phyloP scores from a whole-genome alignment of 371 early-diverging fungal species.

The Mucor racemosus region DNA sequence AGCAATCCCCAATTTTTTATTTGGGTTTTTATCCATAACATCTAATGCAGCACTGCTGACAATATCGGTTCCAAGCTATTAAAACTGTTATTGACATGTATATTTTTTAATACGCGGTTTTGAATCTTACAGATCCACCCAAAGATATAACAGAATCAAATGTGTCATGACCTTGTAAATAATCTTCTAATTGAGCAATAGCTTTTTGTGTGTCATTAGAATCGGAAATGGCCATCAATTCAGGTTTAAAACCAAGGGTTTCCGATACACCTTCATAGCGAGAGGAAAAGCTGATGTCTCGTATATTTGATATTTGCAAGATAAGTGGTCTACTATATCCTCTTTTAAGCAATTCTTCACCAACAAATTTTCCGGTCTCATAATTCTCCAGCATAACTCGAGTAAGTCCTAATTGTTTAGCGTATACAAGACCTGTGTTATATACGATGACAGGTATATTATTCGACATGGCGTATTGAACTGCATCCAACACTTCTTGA shows the following conservation, averaged over 20 bases:
- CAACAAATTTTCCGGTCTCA: slow-evolving; percentile 41
- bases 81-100: neutral
- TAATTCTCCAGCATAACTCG: slow-evolving; percentile 49
- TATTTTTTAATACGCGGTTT: neutral
- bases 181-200: neutral
- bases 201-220: neutral
- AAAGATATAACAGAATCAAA: slow-evolving; percentile 39
- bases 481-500: slow-evolving; percentile 38
- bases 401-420: slow-evolving; percentile 37
- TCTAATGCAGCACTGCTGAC: slow-evolving; percentile 1
- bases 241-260: neutral
- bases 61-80: slow-evolving; percentile 9
- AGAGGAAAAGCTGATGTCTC: neutral
- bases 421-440: slow-evolving; percentile 47
- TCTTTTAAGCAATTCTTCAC: slow-evolving; percentile 36
- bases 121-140: slow-evolving; percentile 30
- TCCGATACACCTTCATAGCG: slow-evolving; percentile 11
- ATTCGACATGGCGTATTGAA: slow-evolving; percentile 34
- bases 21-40: neutral
- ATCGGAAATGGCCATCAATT: neutral
- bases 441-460: slow-evolving; percentile 50
- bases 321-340: slow-evolving; percentile 19
- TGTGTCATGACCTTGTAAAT: neutral
- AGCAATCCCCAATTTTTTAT: neutral
- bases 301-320: slow-evolving; percentile 16